Evolutionary conservation across 768 basidiomycete species (phyloP).

Genomic region (Suillus sp.): DNA sequence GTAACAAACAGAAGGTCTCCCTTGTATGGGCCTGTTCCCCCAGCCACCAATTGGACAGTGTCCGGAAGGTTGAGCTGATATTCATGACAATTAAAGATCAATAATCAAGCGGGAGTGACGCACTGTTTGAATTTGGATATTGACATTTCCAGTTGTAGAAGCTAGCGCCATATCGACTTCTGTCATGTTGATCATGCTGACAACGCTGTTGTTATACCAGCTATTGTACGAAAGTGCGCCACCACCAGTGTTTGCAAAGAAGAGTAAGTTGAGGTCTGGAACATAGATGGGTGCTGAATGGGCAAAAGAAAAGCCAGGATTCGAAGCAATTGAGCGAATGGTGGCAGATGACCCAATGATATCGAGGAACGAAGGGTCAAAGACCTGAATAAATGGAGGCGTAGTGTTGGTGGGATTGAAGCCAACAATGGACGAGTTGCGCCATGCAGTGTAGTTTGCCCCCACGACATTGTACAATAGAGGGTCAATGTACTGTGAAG

Average conservation of each 20-base stretch:
- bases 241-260: constrained; percentile 72
- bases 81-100: constrained; percentile 16
- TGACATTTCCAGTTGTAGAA: constrained; percentile 40
- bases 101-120: constrained; percentile 13
- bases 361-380: constrained; percentile 50
- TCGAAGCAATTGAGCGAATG: constrained; percentile 59
- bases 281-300: constrained; percentile 74
- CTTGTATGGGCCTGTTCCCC: constrained; percentile 67
- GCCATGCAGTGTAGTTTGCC: constrained; percentile 36
- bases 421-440: constrained; percentile 35
- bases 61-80: constrained; percentile 58
- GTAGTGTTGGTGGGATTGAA: constrained; percentile 60
- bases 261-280: constrained; percentile 61
- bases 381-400: constrained; percentile 58
- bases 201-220: constrained; percentile 61
- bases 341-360: constrained; percentile 59
- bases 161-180: constrained; percentile 52
- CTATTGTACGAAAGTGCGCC: constrained; percentile 64
- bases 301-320: constrained; percentile 64
- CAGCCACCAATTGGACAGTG: constrained; percentile 69
- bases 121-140: constrained; percentile 49
- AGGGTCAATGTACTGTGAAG: constrained; percentile 49
- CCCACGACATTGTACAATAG: constrained; percentile 50
- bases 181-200: constrained; percentile 62
- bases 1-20: constrained; percentile 62